These are phyloP conservation scores for Combretum micranthum DNA, from an alignment of 345 rosid species.

Conservation along the genomic window DNA sequence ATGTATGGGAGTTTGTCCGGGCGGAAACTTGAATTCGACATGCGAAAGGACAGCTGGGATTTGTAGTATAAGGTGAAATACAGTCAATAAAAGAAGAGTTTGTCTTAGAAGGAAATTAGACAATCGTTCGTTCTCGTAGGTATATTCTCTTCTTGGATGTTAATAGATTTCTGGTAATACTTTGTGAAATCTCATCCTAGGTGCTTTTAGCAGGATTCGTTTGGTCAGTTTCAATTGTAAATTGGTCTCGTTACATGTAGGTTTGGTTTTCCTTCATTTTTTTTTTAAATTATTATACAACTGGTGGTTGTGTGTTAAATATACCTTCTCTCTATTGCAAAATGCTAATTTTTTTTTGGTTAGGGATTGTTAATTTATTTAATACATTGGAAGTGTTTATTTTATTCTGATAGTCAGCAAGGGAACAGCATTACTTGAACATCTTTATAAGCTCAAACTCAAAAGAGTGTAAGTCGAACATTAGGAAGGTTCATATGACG, in stretches of 20 bases:
- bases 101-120: not conserved
- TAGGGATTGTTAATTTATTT: too few species aligned
- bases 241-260: not conserved
- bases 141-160: slow-evolving; percentile 2
- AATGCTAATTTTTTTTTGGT: too few species aligned
- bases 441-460: too few species aligned
- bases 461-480: too few species aligned
- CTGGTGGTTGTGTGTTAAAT: too few species aligned
- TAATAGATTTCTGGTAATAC: not conserved
- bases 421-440: too few species aligned
- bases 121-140: not conserved
- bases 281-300: too few species aligned
- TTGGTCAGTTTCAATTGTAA: slow-evolving; percentile 1
- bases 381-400: too few species aligned
- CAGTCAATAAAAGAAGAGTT: too few species aligned
- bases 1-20: slow-evolving; percentile 62
- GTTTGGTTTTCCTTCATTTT: not conserved
- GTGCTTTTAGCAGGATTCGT: not conserved
- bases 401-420: too few species aligned
- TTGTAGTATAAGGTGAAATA: slow-evolving; percentile 26
- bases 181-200: not conserved
- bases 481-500: too few species aligned
- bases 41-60: slow-evolving; percentile 90
- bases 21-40: slow-evolving; percentile 53
- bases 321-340: not conserved